Evolutionary conservation across 2,329 filamentous ascomycete genomes (phyloP), one percentile per base, ranked within the genome.

Genomic region (Pleochaeta shiraiana): DNA sequence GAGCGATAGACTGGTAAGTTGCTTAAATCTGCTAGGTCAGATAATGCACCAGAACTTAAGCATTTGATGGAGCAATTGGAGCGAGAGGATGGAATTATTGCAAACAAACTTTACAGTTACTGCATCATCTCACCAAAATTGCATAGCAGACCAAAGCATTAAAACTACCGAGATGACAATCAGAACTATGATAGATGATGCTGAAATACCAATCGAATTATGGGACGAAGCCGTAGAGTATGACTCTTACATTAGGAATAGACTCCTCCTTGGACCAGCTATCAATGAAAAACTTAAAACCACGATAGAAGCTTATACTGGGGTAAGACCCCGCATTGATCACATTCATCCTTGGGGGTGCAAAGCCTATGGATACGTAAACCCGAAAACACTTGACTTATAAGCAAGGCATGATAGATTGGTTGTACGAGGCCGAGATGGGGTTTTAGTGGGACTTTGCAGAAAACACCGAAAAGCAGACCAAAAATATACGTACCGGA

Each of bases 31-130:
- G n/a, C 57, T 11, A 34, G 57, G 21, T 60, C 57, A n/a, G 33
- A 60, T 34, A 60, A 60, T 34, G 57, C 30, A 60, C 57, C 57
- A 60, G 31, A 62, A 26, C n/a, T 62, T 2, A 62, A 43, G 26
- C 30, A 43, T 16, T 16, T 43, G 1, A 62, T 26, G 31, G 19
- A 39, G 34, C 59, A 26, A 62, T 62, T 31, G 59, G 59, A 62
- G 26, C 16, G 59, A 62, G 33, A 62, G 12, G 59, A 62, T 43
- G 33, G 59, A 16, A 31, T 61, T 33, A 4, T 39, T 4, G 57
- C 53, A 14, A 6, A 39, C 45, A 21, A 59, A 33, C 24, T 59
- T 61, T 16, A 61, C 57, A 39, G 57, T 19, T 21, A 61, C 39
- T 31, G 57, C 57, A 5, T 61, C 31, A 21, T 39, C 57, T 2